These are phyloP conservation scores for Neofusicoccum sp. DNA, from an alignment of 2,329 filamentous ascomycete genomes.

Conservation along the genomic window DNA sequence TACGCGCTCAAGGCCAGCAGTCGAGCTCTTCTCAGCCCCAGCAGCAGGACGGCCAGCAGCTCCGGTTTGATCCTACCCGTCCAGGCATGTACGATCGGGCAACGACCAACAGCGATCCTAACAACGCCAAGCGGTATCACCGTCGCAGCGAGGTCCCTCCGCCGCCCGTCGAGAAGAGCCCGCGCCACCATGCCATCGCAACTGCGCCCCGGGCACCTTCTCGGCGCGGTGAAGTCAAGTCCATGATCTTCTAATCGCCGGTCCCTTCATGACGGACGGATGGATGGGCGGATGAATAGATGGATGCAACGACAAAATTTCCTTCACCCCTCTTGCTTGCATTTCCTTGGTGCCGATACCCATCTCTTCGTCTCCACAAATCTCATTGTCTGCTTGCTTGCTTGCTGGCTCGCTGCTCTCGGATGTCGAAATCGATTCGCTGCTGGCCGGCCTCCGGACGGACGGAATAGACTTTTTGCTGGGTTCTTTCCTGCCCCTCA, in stretches of 20 bases:
- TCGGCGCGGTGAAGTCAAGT: constrained; percentile 39
- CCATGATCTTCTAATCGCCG: constrained; percentile 38
- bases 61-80: constrained; percentile 24
- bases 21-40: constrained; percentile 21
- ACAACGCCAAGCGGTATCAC: constrained; percentile 24
- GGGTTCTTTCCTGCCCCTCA: not conserved
- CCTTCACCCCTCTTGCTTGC: constrained; percentile 4
- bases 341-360: constrained; percentile 13
- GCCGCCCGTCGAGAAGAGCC: constrained; percentile 34
- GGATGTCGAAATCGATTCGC: not conserved
- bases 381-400: not conserved
- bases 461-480: not conserved
- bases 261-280: not conserved
- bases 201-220: constrained; percentile 18
- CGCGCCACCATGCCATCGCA: constrained; percentile 22
- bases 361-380: constrained; percentile 1
- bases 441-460: constrained; percentile 5
- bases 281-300: not conserved
- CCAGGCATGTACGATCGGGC: constrained; percentile 22
- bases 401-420: constrained; percentile 5
- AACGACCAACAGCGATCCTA: constrained; percentile 21
- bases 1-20: constrained; percentile 26
- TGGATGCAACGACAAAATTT: constrained; percentile 7
- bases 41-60: constrained; percentile 31
- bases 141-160: constrained; percentile 28